Conservation (phyloP, 208 protist genomes). For the Acanthamoeba quina region DNA sequence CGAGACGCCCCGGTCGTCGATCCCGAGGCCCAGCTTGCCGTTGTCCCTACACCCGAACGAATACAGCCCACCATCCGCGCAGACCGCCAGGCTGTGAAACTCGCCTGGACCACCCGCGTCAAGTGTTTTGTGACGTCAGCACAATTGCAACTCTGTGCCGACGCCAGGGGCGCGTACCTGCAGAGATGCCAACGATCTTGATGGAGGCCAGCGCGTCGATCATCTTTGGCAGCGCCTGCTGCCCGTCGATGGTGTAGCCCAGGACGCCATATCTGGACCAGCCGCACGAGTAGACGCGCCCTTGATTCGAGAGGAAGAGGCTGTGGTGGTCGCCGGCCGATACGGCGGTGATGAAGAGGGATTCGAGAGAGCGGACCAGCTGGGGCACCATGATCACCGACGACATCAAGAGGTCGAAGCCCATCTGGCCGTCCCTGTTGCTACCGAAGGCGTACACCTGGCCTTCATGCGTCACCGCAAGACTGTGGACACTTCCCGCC, state of each 20-base stretch:
- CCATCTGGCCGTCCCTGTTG: background rate
- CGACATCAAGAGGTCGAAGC: background rate
- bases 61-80: background rate
- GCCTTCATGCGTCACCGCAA: background rate
- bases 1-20: background rate
- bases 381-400: background rate
- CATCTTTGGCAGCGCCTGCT: background rate
- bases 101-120: background rate
- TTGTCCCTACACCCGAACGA: background rate
- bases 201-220: background rate
- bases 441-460: background rate
- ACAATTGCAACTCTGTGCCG: too few species aligned
- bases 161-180: background rate
- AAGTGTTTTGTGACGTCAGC: too few species aligned
- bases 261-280: background rate
- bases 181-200: background rate
- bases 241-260: background rate
- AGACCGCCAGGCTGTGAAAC: background rate
- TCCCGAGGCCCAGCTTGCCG: background rate
- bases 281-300: background rate
- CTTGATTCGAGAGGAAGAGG: background rate
- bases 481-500: background rate
- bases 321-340: background rate
- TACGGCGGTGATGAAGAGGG: background rate
- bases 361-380: background rate